Evolutionary conservation across 805 yeast genomes (phyloP).

Genomic region (Candida pseudofarinosa): DNA sequence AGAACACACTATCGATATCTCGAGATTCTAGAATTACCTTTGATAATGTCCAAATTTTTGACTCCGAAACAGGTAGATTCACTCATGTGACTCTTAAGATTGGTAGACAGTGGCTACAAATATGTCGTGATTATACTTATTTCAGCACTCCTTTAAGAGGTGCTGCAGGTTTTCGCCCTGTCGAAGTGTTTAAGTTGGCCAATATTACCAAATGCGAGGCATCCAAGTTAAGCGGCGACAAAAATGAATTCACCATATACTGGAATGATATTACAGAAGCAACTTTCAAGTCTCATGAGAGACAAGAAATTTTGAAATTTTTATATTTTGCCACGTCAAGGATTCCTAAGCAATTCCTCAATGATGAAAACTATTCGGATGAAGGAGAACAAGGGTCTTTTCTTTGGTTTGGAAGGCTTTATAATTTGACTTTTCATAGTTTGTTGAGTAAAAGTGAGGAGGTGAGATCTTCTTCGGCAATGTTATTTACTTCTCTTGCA

Average conservation of each 20-base stretch:
- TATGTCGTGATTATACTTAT: slow-evolving; percentile 28
- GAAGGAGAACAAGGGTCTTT: slow-evolving; percentile 9
- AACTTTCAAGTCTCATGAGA: slow-evolving; percentile 30
- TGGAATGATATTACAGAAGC: slow-evolving; percentile 24
- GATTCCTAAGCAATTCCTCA: slow-evolving; percentile 32
- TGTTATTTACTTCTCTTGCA: slow-evolving; percentile 59
- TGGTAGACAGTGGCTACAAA: slow-evolving; percentile 66
- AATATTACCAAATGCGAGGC: slow-evolving; percentile 37
- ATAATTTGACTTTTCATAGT: slow-evolving; percentile 66
- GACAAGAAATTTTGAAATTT: slow-evolving; percentile 63
- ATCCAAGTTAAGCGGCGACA: slow-evolving; percentile 22
- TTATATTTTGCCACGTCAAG: slow-evolving; percentile 63
- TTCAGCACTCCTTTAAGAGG: slow-evolving; percentile 17
- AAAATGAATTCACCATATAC: slow-evolving; percentile 33
- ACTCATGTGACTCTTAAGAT: slow-evolving; percentile 61
- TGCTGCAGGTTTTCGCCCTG: slow-evolving; percentile 29
- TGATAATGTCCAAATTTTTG: slow-evolving; percentile 42
- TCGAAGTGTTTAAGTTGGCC: slow-evolving; percentile 28
- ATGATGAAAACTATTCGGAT: slow-evolving; percentile 15
- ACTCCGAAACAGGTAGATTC: slow-evolving; percentile 44
- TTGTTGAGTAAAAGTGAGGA: slow-evolving; percentile 55
- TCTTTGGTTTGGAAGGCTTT: slow-evolving; percentile 52
- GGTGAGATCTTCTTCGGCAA: slow-evolving; percentile 60
- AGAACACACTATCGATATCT: slow-evolving; percentile 29
- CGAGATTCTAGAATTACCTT: slow-evolving; percentile 36